Evolutionary conservation across 2,329 filamentous ascomycete species (phyloP).

Genomic region (Furcasterigmium furcatum): DNA sequence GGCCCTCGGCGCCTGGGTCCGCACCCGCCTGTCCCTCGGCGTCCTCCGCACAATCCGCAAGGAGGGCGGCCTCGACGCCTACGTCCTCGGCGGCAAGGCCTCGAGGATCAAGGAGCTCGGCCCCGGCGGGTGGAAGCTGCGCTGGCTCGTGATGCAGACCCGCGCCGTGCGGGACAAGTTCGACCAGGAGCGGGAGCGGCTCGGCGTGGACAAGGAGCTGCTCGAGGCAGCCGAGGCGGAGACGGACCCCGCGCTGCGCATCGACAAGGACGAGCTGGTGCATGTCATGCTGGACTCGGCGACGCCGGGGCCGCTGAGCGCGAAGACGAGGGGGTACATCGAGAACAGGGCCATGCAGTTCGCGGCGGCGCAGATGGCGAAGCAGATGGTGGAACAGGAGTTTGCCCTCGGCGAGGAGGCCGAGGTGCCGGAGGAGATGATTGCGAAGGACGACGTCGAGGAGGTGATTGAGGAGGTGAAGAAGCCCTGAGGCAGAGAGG

Average conservation of each 20-base stretch:
- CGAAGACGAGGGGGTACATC: conserved; percentile 23
- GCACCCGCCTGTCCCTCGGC: conserved; percentile 65
- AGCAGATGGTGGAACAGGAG: conserved; percentile 36
- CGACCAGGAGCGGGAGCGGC: conserved; percentile 56
- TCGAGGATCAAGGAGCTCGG: conserved; percentile 82
- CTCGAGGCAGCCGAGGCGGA: neutral
- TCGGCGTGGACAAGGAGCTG: conserved; percentile 42
- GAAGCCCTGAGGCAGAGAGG: neutral
- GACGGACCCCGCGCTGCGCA: conserved; percentile 24
- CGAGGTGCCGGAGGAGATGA: conserved; percentile 23
- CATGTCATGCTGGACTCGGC: conserved; percentile 37
- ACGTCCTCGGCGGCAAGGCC: conserved; percentile 78
- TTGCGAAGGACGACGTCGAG: conserved; percentile 27
- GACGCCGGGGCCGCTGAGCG: conserved; percentile 33
- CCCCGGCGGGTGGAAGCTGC: conserved; percentile 82
- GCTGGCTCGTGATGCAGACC: conserved; percentile 88
- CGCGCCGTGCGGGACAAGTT: conserved; percentile 62
- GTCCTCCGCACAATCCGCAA: conserved; percentile 76
- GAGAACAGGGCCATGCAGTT: neutral
- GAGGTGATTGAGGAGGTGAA: conserved; percentile 17
- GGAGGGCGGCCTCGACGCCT: conserved; percentile 85
- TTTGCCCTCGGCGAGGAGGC: conserved; percentile 43
- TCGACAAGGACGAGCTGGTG: conserved; percentile 32
- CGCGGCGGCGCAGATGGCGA: conserved; percentile 22
- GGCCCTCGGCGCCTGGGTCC: conserved; percentile 59